Base-by-base conservation (phyloP, 2,329 filamentous ascomycete species). In the Tolypocladium cylindrosporum region DNA sequence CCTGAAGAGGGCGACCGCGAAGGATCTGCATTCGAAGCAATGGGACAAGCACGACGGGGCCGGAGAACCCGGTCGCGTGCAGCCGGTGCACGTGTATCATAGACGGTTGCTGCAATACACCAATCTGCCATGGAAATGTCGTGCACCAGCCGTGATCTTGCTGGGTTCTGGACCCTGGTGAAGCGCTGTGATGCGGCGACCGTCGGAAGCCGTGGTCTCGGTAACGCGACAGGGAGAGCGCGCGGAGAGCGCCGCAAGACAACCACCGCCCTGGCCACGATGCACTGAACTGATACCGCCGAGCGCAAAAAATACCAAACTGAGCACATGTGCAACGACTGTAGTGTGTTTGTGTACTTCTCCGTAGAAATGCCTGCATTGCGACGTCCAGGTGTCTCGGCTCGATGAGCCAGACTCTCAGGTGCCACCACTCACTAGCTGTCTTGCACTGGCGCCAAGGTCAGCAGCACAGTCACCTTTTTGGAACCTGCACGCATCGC, bases 1-100 rank as follows among this genome's bases (percentile, higher is more conserved):
- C 58, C 24, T n/a, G 54, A 52, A 55, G 39, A 60, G 40, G 57
- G 55, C 56, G 51, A 54, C 27, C 27, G 41, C 41, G 41, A 21
- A 42, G 54, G 54, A 55, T 48, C 24, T 41, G 41, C 54, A 55
- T 55, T 48, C 41, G 60, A 65, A 56, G 62, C 60, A 62, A 62
- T 55, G 48, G 50, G 59, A 62, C 57, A 60, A 57, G 61, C 61
- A 61, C 59, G 54, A 58, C 64, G 62, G 58, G 61, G 60, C 60
- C 56, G 60, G 61, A 61, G 61, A 59, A 59, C 57, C 61, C 58
- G 52, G 63, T 62, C 41, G 63, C 65, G 63, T 64, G 61, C 59
- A 63, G 61, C 61, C 59, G 55, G 60, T 65, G 67, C 62, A 60
- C 62, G 61, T 71, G 70, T 72, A 72, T 65, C 68, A 70, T 70